Base-by-base conservation (phyloP, 2,329 filamentous ascomycete genomes). In the Stagonosporopsis tanaceti region DNA sequence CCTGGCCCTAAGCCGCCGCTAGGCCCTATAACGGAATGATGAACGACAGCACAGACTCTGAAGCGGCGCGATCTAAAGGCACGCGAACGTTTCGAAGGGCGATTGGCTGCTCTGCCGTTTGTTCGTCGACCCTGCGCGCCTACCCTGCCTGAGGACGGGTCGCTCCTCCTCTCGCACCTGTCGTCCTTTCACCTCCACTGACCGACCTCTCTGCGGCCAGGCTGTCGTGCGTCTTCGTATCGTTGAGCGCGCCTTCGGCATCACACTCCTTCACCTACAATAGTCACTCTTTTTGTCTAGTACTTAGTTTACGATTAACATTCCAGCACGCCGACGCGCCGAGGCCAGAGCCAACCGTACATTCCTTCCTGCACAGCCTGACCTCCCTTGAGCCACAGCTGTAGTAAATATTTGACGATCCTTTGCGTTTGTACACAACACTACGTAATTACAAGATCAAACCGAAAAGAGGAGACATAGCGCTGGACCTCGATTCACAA, bases 181-280 rank as follows among this genome's bases (percentile, higher is more conserved):
- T 59, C 61, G 56, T 59, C 53, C 55, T 44, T 64, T 60, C 61
- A 56, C 50, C 57, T 61, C 56, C 62, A 60, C 59, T 58, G 65
- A 62, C 48, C 39, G 54, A 45, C 50, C 48, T 57, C 52, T 64
- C 28, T 68, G 69, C 73, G 72, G 70, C 73, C 74, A 63, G 73
- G 74, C 72, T 72, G 74, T 76, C 71, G 74, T 74, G 71, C 70
- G 70, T 65, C 72, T 76, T 20, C 20, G 72, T 60, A 74, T 71
- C 67, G 71, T 69, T 66, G 64, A 74, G 64, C 67, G 65, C 73
- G 66, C 65, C 70, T 70, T 63, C 71, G 66, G 71, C 70, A 62
- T 56, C 68, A 67, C 74, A 66, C 69, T 76, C 72, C 59, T 74
- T 75, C 67, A 62, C 39, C 50, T 56, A 35, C 50, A 61, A 59